These are phyloP conservation scores for Fraxinus xanthoxyloides DNA, from an alignment of 305 asterid species.

Conservation along the genomic window DNA sequence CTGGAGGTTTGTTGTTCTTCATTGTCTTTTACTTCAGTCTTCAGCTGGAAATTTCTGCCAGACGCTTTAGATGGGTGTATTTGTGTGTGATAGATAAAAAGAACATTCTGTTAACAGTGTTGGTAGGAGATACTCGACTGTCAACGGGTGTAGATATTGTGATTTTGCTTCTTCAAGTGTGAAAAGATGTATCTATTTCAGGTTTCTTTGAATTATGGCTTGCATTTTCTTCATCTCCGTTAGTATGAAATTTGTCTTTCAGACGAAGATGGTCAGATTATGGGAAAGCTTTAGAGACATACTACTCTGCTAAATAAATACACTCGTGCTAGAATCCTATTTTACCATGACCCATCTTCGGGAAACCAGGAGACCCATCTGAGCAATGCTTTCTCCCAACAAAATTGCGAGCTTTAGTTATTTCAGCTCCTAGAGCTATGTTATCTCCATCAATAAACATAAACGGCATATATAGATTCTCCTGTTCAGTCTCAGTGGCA, in stretches of 20 bases:
- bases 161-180: neutral
- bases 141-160: neutral
- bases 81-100: constrained; percentile 26
- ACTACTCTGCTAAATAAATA: neutral
- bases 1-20: constrained; percentile 21
- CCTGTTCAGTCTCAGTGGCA: too few species aligned
- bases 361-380: neutral
- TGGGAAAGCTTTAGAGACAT: neutral
- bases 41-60: constrained; percentile 22
- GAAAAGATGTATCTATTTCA: neutral
- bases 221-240: neutral
- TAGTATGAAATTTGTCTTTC: neutral
- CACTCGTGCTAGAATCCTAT: too few species aligned
- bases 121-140: constrained; percentile 23
- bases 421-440: neutral
- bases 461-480: neutral
- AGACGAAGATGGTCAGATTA: neutral
- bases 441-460: neutral
- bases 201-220: neutral
- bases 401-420: neutral
- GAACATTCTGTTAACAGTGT: constrained; percentile 8
- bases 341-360: neutral
- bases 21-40: constrained; percentile 7
- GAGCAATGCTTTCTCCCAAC: neutral
- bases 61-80: constrained; percentile 33